Evolutionary conservation across 2,329 filamentous ascomycete species (phyloP).

Genomic region (Alternaria sp.): DNA sequence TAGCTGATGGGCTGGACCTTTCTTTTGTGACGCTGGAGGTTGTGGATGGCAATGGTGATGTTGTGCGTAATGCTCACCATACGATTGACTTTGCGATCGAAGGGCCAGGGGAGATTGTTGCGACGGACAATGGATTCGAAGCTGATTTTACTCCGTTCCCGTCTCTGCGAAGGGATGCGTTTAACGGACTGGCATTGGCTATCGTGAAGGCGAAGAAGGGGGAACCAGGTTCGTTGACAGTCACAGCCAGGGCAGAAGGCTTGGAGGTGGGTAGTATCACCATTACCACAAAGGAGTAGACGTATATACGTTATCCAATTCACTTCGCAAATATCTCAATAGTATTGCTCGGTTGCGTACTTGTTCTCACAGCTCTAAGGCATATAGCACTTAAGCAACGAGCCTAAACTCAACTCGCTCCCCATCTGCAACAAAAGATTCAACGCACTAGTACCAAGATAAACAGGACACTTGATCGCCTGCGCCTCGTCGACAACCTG

Average conservation of each 20-base stretch:
- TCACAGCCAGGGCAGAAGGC: neutral
- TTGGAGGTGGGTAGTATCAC: neutral
- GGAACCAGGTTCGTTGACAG: neutral
- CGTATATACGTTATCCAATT: neutral
- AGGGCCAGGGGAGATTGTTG: constrained; percentile 57
- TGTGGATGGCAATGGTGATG: constrained; percentile 55
- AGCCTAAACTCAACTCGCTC: constrained; percentile 30
- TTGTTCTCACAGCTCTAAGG: neutral
- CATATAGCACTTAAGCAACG: constrained; percentile 38
- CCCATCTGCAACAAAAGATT: constrained; percentile 43
- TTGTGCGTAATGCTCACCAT: constrained; percentile 57
- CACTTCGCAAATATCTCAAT: neutral
- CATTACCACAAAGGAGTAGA: neutral
- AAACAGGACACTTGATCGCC: constrained; percentile 47
- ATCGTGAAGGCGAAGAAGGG: neutral
- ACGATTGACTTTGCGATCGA: constrained; percentile 55
- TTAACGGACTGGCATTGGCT: constrained; percentile 17
- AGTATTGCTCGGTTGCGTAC: neutral
- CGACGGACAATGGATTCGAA: constrained; percentile 62
- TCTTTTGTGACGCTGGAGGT: constrained; percentile 59
- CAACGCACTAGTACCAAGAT: constrained; percentile 46
- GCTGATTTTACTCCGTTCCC: constrained; percentile 36
- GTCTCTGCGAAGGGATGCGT: constrained; percentile 34
- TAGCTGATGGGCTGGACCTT: constrained; percentile 56
- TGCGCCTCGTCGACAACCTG: constrained; percentile 46